Conservation (phyloP, 306 rosid species). For the Lithocarpus polystachyus region DNA sequence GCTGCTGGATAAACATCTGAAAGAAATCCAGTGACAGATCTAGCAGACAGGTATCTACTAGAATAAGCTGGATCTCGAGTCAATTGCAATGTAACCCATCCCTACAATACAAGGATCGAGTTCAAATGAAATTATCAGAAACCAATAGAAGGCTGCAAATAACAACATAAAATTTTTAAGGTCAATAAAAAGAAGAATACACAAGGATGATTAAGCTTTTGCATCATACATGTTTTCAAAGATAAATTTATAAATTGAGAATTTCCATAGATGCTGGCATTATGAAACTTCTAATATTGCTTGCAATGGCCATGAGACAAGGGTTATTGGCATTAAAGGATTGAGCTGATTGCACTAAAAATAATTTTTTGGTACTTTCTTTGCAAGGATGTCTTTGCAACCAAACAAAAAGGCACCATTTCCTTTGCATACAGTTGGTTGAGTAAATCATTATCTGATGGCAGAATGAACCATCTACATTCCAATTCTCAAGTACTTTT, state of each 20-base stretch:
- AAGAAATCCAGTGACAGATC: conserved; percentile 96
- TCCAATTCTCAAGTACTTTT: background rate
- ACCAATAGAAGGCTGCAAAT: background rate
- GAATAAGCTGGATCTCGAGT: conserved; percentile 64
- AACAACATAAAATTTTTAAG: background rate
- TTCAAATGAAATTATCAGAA: conserved; percentile 20
- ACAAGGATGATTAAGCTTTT: background rate
- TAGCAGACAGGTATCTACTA: conserved; percentile 76
- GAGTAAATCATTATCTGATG: background rate
- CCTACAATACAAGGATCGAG: conserved; percentile 51
- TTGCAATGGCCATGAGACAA: background rate
- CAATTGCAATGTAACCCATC: conserved; percentile 86
- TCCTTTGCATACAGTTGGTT: background rate
- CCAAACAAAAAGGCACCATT: background rate
- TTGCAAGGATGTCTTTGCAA: background rate
- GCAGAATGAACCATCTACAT: background rate
- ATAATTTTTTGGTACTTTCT: too few relatives aligned
- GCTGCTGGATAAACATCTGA: conserved; percentile 85
- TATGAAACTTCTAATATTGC: background rate
- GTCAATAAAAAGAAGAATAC: background rate
- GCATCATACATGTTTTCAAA: background rate
- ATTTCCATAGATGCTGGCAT: background rate
- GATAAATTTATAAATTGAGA: background rate
- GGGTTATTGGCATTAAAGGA: background rate
- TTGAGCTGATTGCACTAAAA: background rate